A percentile compares a stretch with the other conserved stretches of the same genome.
These are phyloP conservation scores for Bipolaris victoriae DNA, from an alignment of 2,329 filamentous ascomycete genomes.

Conservation along the genomic window DNA sequence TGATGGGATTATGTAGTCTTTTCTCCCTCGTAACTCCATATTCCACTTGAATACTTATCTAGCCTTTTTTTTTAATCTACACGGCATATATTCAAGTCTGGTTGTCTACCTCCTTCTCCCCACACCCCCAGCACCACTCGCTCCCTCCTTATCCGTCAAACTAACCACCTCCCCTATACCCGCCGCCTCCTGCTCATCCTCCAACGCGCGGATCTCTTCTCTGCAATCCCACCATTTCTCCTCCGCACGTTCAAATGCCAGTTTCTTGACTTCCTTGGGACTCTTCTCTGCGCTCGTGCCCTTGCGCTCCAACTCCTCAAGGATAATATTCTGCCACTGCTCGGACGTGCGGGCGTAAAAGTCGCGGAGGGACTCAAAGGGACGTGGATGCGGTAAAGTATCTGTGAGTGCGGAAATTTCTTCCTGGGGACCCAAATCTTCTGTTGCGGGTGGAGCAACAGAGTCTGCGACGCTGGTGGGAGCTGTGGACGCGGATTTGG, in stretches of 20 bases:
- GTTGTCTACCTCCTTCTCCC: slow-evolving; percentile 41
- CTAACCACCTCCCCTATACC: slow-evolving; percentile 95
- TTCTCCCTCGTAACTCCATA: too few species aligned
- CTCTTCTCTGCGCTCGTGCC: slow-evolving; percentile 66
- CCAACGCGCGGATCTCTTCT: slow-evolving; percentile 87
- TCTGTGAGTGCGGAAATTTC: slow-evolving; percentile 67
- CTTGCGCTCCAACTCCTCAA: slow-evolving; percentile 73
- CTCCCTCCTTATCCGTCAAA: slow-evolving; percentile 70
- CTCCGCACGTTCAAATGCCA: slow-evolving; percentile 88
- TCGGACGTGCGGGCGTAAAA: slow-evolving; percentile 89
- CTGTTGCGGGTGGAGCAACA: slow-evolving; percentile 29
- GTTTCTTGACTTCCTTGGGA: slow-evolving; percentile 88
- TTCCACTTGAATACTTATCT: too few species aligned
- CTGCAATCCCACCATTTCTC: slow-evolving; percentile 99
- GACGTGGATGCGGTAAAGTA: slow-evolving; percentile 74
- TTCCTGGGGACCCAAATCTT: slow-evolving; percentile 55
- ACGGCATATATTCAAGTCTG: too few species aligned
- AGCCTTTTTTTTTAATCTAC: too few species aligned
- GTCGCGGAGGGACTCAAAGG: slow-evolving; percentile 88
- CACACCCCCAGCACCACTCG: slow-evolving; percentile 46
- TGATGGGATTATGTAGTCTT: slow-evolving; percentile 34
- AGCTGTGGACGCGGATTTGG: slow-evolving; percentile 57
- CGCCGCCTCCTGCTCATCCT: slow-evolving; percentile 94
- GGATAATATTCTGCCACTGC: slow-evolving; percentile 87
- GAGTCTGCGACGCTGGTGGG: slow-evolving; percentile 55